Evolutionary conservation across 2,329 filamentous ascomycete species (phyloP), one percentile per base, ranked within the genome.

Genomic region (Coccinonectria pachysandricola): DNA sequence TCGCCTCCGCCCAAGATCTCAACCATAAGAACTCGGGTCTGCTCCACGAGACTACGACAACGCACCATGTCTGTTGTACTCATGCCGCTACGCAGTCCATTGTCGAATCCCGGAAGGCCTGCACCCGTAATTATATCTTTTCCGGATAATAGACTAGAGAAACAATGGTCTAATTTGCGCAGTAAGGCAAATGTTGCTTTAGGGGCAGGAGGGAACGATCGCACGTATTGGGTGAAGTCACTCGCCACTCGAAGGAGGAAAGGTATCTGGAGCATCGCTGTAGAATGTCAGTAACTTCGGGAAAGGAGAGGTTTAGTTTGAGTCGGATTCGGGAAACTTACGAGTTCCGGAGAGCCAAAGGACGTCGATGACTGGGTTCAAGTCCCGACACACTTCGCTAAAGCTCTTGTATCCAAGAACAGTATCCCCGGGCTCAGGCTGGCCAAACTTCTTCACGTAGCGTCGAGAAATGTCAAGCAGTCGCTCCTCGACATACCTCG

Each of bases 271-370:
- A 95, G 60, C 9, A 37, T 35, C 12, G 43, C 43, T 46, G 14
- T 9, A 12, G 6, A 19, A 21, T 8, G 2, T 46, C 16, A 45
- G 23, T 7, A 9, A 3, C 2, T 10, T 8, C 5, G 10, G n/a
- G 3, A 21, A 8, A 8, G 16, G 15, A 14, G 7, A 3, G 7
- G 1, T 2, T 2, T 10, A 22, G 12, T 6, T 7, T 3, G 11
- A 7, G 6, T 8, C 8, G 11, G 4, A 0, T 9, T 20, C 5
- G 7, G 8, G 12, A 4, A 11, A 52, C 82, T 50, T 64, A 86
- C 85, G 85, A 12, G 87, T 94, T 7, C 81, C 84, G 15, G 78
- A 84, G 12, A 84, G 69, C 88, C 88, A 96, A 5, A 94, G 57
- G 6, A 92, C 69, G 51, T 92, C 79, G 10, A 93, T 58, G 8